Evolutionary conservation across 257 asterid species (phyloP).

Genomic region (Solanum chaucha): DNA sequence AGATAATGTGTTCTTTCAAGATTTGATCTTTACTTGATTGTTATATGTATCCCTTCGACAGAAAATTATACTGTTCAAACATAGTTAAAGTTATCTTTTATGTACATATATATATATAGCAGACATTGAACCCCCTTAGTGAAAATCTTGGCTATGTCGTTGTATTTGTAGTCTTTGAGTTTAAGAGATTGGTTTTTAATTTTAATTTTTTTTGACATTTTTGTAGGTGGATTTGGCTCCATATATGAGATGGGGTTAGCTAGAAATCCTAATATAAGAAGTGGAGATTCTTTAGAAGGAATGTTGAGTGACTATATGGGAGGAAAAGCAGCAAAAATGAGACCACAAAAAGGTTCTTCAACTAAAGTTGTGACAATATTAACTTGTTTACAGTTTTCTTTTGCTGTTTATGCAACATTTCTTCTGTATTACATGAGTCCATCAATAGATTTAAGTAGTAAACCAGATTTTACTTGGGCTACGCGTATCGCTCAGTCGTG

Average conservation of each 20-base stretch:
- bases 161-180: neutral
- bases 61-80: neutral
- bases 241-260: conserved; percentile 26
- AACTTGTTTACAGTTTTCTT: conserved; percentile 69
- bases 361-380: conserved; percentile 44
- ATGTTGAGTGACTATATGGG: conserved; percentile 65
- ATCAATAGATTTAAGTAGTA: conserved; percentile 40
- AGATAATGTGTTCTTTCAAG: neutral
- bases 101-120: neutral
- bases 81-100: neutral
- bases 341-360: conserved; percentile 29
- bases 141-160: neutral
- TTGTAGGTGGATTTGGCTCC: neutral
- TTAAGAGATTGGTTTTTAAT: neutral
- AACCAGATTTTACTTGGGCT: conserved; percentile 81
- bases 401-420: conserved; percentile 86
- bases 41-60: neutral
- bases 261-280: conserved; percentile 24
- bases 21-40: neutral
- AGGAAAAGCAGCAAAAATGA: conserved; percentile 25
- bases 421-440: conserved; percentile 79
- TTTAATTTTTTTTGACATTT: neutral
- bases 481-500: conserved; percentile 53
- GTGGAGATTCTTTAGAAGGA: conserved; percentile 71
- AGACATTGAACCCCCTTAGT: neutral